Base-by-base conservation (phyloP, 345 rosid species). In the Bruguiera sexangula region DNA sequence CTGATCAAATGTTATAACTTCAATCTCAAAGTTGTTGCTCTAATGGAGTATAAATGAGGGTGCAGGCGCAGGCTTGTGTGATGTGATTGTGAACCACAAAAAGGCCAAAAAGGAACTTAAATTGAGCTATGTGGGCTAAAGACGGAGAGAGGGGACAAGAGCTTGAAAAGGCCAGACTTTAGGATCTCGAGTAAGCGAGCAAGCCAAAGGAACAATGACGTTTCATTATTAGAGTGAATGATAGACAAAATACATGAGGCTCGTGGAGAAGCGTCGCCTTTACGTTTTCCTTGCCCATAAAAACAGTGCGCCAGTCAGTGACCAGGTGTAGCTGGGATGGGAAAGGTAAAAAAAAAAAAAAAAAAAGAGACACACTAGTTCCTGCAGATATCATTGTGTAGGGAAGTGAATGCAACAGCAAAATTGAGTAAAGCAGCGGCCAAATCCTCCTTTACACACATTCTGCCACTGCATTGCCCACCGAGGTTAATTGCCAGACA, bases 231-330 rank as follows among this genome's bases (percentile, higher is more conserved):
- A 60, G 81, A 60, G 77, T 65, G 73, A 61, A 3, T 13, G 68
- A 76, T 64, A 73, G 82, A 65, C 32, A 24, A 68, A 73, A 76
- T 69, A 69, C 60, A 67, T 56, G 57, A 68, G 77, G 50, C 55
- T 67, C 52, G 65, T 39, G 78, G 77, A 73, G 75, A 82, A 72
- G 88, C 93, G 83, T 93, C 75, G 76, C 72, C 89, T 87, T 88
- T 86, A 93, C 96, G 96, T 86, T 85, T 82, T 69, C 84, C 68
- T 66, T 64, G 11, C 18, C 18, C 19, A n/a, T 51, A 26, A 10
- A 52, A 63, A 63, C 54, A 59, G 76, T 56, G 79, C 62, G 50
- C 30, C 16, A 20, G 43, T 8, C 6, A 22, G 27, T 8, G 51
- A 16, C 48, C 43, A 43, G 2, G 50, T 15, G 15, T 13, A 15